Evolutionary conservation across 129 eudicot species (phyloP), one percentile per base, ranked within the genome.

Genomic region (Flaveria trinervia): DNA sequence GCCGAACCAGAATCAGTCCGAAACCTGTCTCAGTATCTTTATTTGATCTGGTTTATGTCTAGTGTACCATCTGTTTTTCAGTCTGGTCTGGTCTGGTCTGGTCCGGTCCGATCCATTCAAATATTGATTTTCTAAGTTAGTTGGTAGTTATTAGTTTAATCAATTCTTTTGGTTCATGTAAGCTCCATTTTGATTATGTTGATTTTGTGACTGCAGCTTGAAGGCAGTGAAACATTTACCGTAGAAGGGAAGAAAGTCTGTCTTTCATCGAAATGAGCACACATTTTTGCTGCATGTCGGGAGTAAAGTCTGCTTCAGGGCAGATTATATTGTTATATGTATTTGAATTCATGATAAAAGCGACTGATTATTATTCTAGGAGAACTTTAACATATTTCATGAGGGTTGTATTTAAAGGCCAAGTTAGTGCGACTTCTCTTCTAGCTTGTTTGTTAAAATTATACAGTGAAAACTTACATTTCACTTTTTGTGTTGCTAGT

Each of bases 191-290:
- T 78, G 59, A 78, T 59, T 12, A 61, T 57, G 3, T 46, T n/a
- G 20, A 23, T 16, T 55, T 81, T 45, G 77, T 79, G 54, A 23
- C 74, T 84, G 79, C 97, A 93, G 98, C 97, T 93, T 84, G 89
- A 87, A 81, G 89, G 92, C 83, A 93, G 96, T 75, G 86, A 82
- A 46, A 89, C 85, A 52, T 93, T 93, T 66, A 62, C 59, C 4
- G 82, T 93, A 22, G 89, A 89, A 59, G 90, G 98, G 68, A 93
- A 91, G 84, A 85, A 78, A 81, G 98, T 91, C 9, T 22, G 78
- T 39, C 88, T 91, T 20, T 68, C 85, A 44, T 77, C 74, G 17
- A 86, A 84, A 80, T 83, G 73, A 71, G 66, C 68, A 72, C 41
- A 69, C 48, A 71, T 55, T 86, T 79, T 78, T 71, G 74, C 39